These are phyloP conservation scores for Apophysomyces elegans DNA, from an alignment of 371 early-diverging fungal species.

Conservation along the genomic window DNA sequence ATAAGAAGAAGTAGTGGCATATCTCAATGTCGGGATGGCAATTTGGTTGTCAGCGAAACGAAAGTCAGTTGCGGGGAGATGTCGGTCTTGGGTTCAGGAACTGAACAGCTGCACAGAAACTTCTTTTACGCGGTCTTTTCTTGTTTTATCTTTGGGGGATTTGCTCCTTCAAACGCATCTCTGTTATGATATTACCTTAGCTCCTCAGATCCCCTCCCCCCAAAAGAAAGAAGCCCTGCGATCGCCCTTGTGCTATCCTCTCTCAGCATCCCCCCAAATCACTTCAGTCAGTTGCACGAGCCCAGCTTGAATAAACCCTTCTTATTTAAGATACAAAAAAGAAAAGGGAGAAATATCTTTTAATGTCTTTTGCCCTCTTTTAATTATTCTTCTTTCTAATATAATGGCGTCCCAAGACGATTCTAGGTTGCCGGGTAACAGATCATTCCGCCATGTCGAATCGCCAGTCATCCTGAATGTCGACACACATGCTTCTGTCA, in stretches of 20 bases:
- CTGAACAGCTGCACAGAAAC: background rate
- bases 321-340: constrained; percentile 1
- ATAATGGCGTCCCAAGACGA: constrained; percentile 5
- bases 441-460: background rate
- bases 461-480: background rate
- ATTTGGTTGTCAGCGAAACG: background rate
- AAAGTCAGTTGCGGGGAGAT: background rate
- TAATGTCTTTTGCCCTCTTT: background rate
- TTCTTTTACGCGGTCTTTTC: constrained; percentile 3
- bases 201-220: constrained; percentile 1
- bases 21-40: background rate
- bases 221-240: constrained; percentile 1
- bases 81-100: background rate
- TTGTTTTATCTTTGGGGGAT: background rate
- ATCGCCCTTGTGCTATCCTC: constrained; percentile 1
- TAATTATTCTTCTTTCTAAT: background rate
- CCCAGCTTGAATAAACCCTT: constrained; percentile 5
- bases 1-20: background rate
- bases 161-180: background rate
- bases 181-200: constrained; percentile 1
- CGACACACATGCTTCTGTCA: constrained; percentile 3
- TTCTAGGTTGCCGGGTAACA: background rate
- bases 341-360: background rate
- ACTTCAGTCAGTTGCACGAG: constrained; percentile 1
- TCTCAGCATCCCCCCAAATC: background rate